Evolutionary conservation across 2,329 filamentous ascomycete genomes (phyloP), one percentile per base, ranked within the genome.

Genomic region (Sclerotinia nivalis): DNA sequence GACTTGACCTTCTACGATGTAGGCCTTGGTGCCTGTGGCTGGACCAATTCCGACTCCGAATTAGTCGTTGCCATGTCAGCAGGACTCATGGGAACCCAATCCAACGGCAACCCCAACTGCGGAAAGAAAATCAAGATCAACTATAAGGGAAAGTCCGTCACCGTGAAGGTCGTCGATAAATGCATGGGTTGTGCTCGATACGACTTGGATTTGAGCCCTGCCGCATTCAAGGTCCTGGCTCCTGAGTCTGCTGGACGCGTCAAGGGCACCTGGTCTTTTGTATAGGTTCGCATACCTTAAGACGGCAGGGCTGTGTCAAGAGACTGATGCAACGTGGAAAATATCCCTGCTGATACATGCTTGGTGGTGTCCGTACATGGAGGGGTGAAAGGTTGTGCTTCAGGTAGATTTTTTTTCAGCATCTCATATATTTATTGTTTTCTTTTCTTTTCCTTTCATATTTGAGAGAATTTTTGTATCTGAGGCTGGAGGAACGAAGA

Each of bases 1-100:
- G 86, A 93, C 64, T 84, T 93, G 74, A 96, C 93, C 71, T 94
- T 88, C 84, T 96, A 92, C 82, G 81, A 84, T 50, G 83, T 90
- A 64, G 92, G 90, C 56, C 78, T 91, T 12, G 90, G 90, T 71
- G 81, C 89, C 34, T 96, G 93, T 77, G 92, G 91, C 66, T 80
- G 79, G 55, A 85, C 88, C 74, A 88, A 82, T 54, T 87, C 88
- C 75, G 78, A 80, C 73, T 79, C 78, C 4, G 83, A 88, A 37
- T 83, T 86, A 78, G 88, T 93, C 71, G 87, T 96, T 70, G 93
- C 93, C 70, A 83, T 96, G 66, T 87, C 90, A 25, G 75, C 84
- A 59, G 81, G 76, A 8, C 81, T 92, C 77, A 93, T 94, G 88
- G 89, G 87, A 71, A 72, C 78, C 0, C 77, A 79, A 69, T 89